Evolutionary conservation across 768 basidiomycete genomes (phyloP).

Genomic region (Tulasnella sp.): DNA sequence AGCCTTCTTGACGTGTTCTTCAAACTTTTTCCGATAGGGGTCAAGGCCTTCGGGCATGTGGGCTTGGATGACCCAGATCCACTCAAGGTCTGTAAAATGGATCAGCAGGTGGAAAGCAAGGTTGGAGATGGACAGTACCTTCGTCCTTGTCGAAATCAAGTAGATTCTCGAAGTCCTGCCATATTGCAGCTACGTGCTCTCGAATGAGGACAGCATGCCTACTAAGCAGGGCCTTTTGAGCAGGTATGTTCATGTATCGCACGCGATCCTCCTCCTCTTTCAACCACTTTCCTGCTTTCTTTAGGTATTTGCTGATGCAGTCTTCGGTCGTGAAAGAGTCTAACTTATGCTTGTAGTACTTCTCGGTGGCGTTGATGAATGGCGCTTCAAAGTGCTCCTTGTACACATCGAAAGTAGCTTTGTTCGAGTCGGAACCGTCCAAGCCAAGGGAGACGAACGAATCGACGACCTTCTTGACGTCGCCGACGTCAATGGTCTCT

Average conservation of each 20-base stretch:
- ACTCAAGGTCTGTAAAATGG: conserved; percentile 65
- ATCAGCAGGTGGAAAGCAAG: background rate
- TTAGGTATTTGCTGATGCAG: conserved; percentile 91
- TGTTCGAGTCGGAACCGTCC: conserved; percentile 89
- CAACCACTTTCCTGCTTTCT: conserved; percentile 89
- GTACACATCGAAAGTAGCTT: conserved; percentile 92
- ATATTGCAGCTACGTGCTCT: conserved; percentile 81
- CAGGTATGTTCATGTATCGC: conserved; percentile 86
- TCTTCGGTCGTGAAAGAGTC: conserved; percentile 87
- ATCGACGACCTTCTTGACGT: conserved; percentile 93
- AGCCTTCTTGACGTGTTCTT: conserved; percentile 91
- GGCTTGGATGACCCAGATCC: conserved; percentile 92
- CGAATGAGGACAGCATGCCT: conserved; percentile 86
- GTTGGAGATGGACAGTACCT: conserved; percentile 41
- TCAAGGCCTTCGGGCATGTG: conserved; percentile 90
- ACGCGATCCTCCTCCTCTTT: conserved; percentile 95
- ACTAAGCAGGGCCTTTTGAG: conserved; percentile 66
- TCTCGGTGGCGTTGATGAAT: conserved; percentile 86
- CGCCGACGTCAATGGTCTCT: conserved; percentile 86
- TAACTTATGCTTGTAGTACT: conserved; percentile 91
- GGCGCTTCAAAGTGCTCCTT: conserved; percentile 86
- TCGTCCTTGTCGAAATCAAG: conserved; percentile 94
- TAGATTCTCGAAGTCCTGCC: conserved; percentile 88
- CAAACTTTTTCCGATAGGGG: conserved; percentile 88
- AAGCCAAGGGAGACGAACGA: too few relatives aligned